Evolutionary conservation across 495 filamentous ascomycete genomes (phyloP).

Genomic region (Parathielavia appendiculata): DNA sequence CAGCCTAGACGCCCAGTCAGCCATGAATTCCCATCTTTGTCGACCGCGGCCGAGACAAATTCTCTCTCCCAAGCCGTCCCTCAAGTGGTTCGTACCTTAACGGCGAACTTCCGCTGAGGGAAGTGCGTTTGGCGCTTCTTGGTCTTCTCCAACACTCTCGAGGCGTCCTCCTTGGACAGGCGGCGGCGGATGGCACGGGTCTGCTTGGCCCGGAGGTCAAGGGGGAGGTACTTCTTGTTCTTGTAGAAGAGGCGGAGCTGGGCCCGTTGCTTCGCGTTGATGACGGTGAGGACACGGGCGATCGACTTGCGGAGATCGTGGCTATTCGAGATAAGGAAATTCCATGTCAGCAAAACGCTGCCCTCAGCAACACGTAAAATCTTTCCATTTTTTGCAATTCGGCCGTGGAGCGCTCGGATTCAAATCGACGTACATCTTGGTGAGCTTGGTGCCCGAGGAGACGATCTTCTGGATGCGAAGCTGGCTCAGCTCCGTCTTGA

Average conservation of each 20-base stretch:
- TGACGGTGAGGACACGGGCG: slow-evolving; percentile 94
- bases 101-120: slow-evolving; percentile 95
- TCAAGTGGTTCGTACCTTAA: slow-evolving; percentile 67
- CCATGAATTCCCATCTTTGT: slow-evolving; percentile 4
- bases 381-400: slow-evolving; percentile 5
- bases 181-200: slow-evolving; percentile 92
- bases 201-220: slow-evolving; percentile 94
- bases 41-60: neutral
- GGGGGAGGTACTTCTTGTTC: slow-evolving; percentile 96
- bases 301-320: slow-evolving; percentile 99
- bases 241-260: slow-evolving; percentile 99
- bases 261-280: slow-evolving; percentile 96
- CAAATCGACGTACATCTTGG: slow-evolving; percentile 76
- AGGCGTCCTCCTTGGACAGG: slow-evolving; percentile 82
- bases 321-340: slow-evolving; percentile 44
- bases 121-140: slow-evolving; percentile 94
- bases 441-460: slow-evolving; percentile 86
- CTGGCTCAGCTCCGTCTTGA: slow-evolving; percentile 90
- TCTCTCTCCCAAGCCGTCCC: neutral
- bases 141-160: slow-evolving; percentile 76
- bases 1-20: slow-evolving; percentile 28
- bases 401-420: slow-evolving; percentile 6
- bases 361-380: slow-evolving; percentile 7
- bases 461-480: slow-evolving; percentile 97
- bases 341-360: slow-evolving; percentile 20